Base-by-base conservation (phyloP, 768 basidiomycete species). In the Russula vinacea region DNA sequence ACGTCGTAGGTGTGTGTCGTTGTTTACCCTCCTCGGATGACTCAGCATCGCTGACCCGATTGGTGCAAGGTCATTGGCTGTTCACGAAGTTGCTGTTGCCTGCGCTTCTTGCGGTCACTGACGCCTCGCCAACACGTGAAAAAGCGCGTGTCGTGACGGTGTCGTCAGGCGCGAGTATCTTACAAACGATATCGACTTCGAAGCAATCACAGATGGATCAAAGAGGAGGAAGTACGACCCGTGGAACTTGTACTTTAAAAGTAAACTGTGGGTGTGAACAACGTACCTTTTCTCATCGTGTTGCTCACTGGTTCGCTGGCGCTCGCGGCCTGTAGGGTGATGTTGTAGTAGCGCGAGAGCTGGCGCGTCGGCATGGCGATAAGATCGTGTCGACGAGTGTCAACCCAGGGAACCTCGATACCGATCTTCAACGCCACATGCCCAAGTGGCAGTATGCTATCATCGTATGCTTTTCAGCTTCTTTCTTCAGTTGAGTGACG, bases 31-130 rank as follows among this genome's bases (percentile, higher is more conserved):
- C n/a, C n/a, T n/a, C n/a, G n/a, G n/a, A n/a, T n/a, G 39, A 14
- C 0, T 14, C 17, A 42, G 49, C 10, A 37, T 60, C 49, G 40
- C 2, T 51, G 1, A 6, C 19, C n/a, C n/a, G n/a, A n/a, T n/a
- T n/a, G n/a, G n/a, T 13, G 3, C 64, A 84, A n/a, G 85, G 87
- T 2, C 88, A 84, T 69, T 85, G 80, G 69, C 79, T 83, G 68
- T 78, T 89, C 62, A 87, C 85, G 2, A 74, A 76, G 49, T 75
- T 81, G 17, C 78, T 87, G 49, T 74, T 85, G 29, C 83, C 84
- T 5, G 74, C 75, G 4, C 75, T 84, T 32, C 69, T 78, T 24
- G 73, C 75, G 4, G 79, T 77, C 2, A 77, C 79, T 19, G 74
- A 72, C 40, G 68, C 72, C 7, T 71, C 78, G 6, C 70, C 77